phyloP scores from a whole-genome alignment of 192 early-diverging fungal species.

The Chytriomyces confervae region DNA sequence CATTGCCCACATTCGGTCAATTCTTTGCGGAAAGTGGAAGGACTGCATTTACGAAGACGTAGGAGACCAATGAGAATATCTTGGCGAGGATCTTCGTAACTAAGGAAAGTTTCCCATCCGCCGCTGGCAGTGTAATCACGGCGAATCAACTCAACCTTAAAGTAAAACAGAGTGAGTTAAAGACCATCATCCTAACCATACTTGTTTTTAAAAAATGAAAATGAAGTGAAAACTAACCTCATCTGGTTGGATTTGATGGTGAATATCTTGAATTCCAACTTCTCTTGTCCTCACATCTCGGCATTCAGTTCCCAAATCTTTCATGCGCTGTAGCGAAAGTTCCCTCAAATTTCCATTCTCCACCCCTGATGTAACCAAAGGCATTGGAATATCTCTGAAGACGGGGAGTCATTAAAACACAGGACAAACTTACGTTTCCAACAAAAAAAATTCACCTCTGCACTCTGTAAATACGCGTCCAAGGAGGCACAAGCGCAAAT shows the following conservation, averaged over 20 bases:
- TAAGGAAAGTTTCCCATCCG: slow-evolving; percentile 99
- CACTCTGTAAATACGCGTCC: slow-evolving; percentile 98
- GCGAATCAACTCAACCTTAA: slow-evolving; percentile 84
- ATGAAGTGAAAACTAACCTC: slow-evolving; percentile 46
- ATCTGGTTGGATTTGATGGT: slow-evolving; percentile 92
- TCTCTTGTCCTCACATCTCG: slow-evolving; percentile 97
- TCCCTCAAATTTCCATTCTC: slow-evolving; percentile 98
- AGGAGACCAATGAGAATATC: slow-evolving; percentile 97
- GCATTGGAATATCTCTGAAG: slow-evolving; percentile 96
- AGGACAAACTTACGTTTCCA: slow-evolving; percentile 3
- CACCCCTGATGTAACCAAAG: slow-evolving; percentile 96
- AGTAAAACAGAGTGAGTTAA: background rate
- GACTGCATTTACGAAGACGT: slow-evolving; percentile 92
- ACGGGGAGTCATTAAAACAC: background rate
- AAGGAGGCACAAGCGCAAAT: slow-evolving; percentile 95
- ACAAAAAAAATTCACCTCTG: slow-evolving; percentile 68
- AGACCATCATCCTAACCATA: background rate
- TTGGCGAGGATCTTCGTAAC: slow-evolving; percentile 96
- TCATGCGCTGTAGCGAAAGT: slow-evolving; percentile 93
- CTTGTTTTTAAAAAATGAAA: background rate
- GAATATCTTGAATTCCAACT: slow-evolving; percentile 98
- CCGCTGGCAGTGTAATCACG: slow-evolving; percentile 98
- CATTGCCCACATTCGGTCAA: slow-evolving; percentile 74
- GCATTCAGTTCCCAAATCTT: slow-evolving; percentile 94
- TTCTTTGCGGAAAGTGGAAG: slow-evolving; percentile 89